Evolutionary conservation across 176 grass and related monocot species (phyloP).

Genomic region (Saccharum spontaneum): DNA sequence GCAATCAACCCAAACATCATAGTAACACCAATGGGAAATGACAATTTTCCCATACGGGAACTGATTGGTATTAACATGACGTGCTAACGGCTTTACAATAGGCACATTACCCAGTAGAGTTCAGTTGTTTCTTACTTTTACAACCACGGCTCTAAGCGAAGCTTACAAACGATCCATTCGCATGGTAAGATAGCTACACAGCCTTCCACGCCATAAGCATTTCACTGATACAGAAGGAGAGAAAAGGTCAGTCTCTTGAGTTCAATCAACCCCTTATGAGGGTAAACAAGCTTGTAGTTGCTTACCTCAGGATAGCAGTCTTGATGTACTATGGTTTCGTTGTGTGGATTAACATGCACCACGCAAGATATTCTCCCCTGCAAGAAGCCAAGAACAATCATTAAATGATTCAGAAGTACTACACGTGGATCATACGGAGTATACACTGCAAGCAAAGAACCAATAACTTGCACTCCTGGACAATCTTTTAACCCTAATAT

Average conservation of each 20-base stretch:
- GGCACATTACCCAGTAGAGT: slow-evolving; percentile 6
- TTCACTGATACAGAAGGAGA: slow-evolving; percentile 36
- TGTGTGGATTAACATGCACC: slow-evolving; percentile 49
- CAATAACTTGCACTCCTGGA: background rate
- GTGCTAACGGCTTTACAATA: slow-evolving; percentile 34
- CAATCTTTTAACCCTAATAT: background rate
- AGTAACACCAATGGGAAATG: background rate
- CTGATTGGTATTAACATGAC: background rate
- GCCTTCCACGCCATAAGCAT: background rate
- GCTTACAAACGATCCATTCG: slow-evolving; percentile 28
- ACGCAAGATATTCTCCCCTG: slow-evolving; percentile 60
- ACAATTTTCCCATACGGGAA: background rate
- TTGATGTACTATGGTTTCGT: slow-evolving; percentile 56
- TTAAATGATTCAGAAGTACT: background rate
- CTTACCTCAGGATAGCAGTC: slow-evolving; percentile 67
- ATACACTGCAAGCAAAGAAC: background rate
- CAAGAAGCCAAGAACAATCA: slow-evolving; percentile 26
- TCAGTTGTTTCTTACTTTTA: background rate
- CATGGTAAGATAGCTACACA: background rate
- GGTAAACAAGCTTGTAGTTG: background rate
- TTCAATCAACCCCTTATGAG: background rate
- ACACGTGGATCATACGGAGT: background rate
- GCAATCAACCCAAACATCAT: background rate
- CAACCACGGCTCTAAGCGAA: slow-evolving; percentile 6
- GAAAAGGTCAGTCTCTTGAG: slow-evolving; percentile 6